Evolutionary conservation across 148 eudicot species (phyloP).

Genomic region (Pouteria glomerata): DNA sequence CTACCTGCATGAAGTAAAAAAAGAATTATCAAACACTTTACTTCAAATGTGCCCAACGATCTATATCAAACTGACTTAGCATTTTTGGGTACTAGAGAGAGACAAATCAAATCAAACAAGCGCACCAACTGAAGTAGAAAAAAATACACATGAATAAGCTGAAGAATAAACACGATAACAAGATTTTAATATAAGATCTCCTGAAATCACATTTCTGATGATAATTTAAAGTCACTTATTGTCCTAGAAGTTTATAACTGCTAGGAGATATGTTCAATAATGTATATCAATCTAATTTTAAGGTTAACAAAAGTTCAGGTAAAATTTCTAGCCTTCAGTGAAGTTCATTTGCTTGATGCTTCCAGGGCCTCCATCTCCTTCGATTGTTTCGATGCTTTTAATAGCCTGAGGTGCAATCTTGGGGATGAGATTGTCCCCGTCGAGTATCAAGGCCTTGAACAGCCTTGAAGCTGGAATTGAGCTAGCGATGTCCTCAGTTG

Average conservation of each 20-base stretch:
- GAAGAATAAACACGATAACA: too few relatives aligned
- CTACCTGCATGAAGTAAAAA: background rate
- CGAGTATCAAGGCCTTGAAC: slow-evolving; percentile 30
- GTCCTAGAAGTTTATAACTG: too few relatives aligned
- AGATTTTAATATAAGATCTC: too few relatives aligned
- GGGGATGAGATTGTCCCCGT: slow-evolving; percentile 23
- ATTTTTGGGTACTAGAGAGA: too few relatives aligned
- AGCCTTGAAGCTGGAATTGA: slow-evolving; percentile 16
- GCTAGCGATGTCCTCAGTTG: slow-evolving; percentile 13
- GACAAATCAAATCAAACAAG: too few relatives aligned
- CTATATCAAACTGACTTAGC: too few relatives aligned
- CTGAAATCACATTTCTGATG: too few relatives aligned
- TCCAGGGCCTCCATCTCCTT: slow-evolving; percentile 30
- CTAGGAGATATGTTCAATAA: too few relatives aligned
- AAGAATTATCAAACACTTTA: background rate
- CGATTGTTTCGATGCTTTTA: slow-evolving; percentile 18
- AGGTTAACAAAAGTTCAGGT: background rate
- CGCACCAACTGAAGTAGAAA: too few relatives aligned
- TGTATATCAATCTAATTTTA: too few relatives aligned
- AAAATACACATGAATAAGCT: too few relatives aligned
- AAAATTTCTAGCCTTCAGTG: slow-evolving; percentile 18
- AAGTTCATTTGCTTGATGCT: slow-evolving; percentile 24
- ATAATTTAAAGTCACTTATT: too few relatives aligned
- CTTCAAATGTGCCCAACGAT: background rate
- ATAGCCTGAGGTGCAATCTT: slow-evolving; percentile 20